These are phyloP conservation scores for Eremochloa ophiuroides DNA, from an alignment of 176 grass and related monocot genomes.

Conservation along the genomic window DNA sequence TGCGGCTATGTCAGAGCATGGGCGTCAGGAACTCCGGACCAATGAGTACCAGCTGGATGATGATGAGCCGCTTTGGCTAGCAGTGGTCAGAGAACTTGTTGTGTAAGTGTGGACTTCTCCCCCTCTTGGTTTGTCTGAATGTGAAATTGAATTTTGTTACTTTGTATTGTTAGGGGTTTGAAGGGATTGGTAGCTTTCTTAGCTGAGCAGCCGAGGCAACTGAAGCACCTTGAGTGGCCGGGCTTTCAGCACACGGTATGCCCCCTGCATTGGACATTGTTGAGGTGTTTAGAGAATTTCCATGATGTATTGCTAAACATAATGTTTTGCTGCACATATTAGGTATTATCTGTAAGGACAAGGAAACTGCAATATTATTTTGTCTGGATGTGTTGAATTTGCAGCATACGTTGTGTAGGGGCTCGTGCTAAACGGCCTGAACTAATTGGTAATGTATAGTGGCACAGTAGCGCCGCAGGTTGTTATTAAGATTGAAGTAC, in stretches of 20 bases:
- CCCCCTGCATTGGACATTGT: neutral
- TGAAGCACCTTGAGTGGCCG: conserved; percentile 93
- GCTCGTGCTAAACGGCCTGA: neutral
- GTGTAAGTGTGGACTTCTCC: conserved; percentile 19
- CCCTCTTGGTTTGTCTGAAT: neutral
- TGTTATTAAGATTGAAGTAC: conserved; percentile 3
- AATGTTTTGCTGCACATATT: neutral
- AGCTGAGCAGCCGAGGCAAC: conserved; percentile 72
- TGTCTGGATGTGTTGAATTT: conserved; percentile 6
- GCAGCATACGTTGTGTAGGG: neutral
- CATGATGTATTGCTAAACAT: neutral
- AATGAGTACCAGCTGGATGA: conserved; percentile 32
- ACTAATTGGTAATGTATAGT: neutral
- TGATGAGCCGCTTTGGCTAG: conserved; percentile 40
- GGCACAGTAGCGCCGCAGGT: neutral
- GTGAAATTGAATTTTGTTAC: neutral
- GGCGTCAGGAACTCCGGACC: neutral
- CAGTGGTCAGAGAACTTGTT: conserved; percentile 28
- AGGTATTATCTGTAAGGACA: neutral
- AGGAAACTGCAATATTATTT: neutral
- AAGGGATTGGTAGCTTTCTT: conserved; percentile 65
- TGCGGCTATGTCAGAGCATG: neutral
- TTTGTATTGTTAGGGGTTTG: conserved; percentile 47
- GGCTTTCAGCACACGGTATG: conserved; percentile 69
- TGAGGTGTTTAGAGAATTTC: neutral